Conservation (phyloP, 2,329 filamentous ascomycete genomes). For the Esteya vermicola region DNA sequence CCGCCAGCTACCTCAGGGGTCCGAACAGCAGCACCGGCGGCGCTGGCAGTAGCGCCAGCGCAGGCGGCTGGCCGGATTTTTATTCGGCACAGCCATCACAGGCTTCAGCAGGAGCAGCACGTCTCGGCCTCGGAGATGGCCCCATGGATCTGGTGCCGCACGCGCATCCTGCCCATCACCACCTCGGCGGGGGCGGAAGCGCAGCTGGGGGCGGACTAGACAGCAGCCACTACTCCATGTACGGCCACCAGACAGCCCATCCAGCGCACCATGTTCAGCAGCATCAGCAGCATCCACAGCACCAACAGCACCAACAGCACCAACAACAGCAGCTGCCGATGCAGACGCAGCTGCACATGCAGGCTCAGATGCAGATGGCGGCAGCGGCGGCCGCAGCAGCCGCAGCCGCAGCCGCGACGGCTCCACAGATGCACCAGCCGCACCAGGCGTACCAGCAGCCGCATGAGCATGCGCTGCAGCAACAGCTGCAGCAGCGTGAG, state of each 20-base stretch:
- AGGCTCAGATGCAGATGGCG: no score
- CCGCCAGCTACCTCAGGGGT: background rate
- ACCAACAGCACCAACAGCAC: no score
- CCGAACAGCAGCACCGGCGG: background rate
- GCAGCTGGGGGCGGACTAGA: no score
- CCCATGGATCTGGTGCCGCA: constrained; percentile 5
- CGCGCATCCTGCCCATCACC: no score
- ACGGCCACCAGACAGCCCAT: background rate
- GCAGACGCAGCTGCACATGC: no score
- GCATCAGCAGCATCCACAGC: no score
- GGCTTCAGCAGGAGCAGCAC: background rate
- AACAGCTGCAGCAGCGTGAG: constrained; percentile 5
- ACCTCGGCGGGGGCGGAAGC: no score
- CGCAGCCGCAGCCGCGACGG: constrained; percentile 1
- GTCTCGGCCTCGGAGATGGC: constrained; percentile 4
- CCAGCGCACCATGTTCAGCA: background rate
- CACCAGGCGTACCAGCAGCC: no score
- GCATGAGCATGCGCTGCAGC: background rate
- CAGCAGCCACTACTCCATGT: no score
- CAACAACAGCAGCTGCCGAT: constrained; percentile 2
- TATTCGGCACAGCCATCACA: constrained; percentile 4
- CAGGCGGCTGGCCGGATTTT: constrained; percentile 6
- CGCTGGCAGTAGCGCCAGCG: background rate
- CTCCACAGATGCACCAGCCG: no score
- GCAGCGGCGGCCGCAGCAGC: no score